These are phyloP conservation scores for Spatholobus suberectus DNA, from an alignment of 306 rosid genomes.

Conservation along the genomic window DNA sequence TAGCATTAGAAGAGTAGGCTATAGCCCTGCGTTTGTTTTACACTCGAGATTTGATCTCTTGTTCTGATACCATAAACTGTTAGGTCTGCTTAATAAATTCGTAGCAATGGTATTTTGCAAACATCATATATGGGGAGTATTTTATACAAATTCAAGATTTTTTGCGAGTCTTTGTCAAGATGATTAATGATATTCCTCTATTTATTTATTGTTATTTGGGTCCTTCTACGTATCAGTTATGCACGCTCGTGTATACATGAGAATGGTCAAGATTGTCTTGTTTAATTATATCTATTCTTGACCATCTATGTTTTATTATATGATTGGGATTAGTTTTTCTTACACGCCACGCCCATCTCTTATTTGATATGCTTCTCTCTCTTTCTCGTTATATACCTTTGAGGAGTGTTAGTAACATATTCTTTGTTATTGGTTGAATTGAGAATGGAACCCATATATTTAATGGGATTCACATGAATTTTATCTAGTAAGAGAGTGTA, in stretches of 20 bases:
- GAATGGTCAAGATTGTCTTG: neutral
- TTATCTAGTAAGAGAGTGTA: no score
- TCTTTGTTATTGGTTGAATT: no score
- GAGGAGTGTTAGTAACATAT: no score
- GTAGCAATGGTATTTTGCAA: constrained; percentile 30
- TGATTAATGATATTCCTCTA: neutral
- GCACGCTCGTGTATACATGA: no score
- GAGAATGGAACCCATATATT: neutral
- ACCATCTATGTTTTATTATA: neutral
- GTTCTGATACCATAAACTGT: constrained; percentile 36
- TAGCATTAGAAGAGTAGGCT: neutral
- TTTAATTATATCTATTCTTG: neutral
- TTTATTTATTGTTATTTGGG: neutral
- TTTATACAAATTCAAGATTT: neutral
- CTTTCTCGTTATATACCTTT: no score
- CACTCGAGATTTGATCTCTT: constrained; percentile 21
- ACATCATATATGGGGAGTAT: neutral
- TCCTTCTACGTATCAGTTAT: neutral
- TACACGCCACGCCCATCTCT: no score
- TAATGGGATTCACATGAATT: no score
- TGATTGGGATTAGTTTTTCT: no score
- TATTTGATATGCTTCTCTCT: no score
- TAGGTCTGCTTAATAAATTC: constrained; percentile 31
- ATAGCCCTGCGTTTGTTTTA: constrained; percentile 16
- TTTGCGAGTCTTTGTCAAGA: neutral